A percentile compares a stretch with the other conserved stretches of the same genome.
These are phyloP conservation scores for Candida ulmi DNA, from an alignment of 805 yeast genomes.

Conservation along the genomic window DNA sequence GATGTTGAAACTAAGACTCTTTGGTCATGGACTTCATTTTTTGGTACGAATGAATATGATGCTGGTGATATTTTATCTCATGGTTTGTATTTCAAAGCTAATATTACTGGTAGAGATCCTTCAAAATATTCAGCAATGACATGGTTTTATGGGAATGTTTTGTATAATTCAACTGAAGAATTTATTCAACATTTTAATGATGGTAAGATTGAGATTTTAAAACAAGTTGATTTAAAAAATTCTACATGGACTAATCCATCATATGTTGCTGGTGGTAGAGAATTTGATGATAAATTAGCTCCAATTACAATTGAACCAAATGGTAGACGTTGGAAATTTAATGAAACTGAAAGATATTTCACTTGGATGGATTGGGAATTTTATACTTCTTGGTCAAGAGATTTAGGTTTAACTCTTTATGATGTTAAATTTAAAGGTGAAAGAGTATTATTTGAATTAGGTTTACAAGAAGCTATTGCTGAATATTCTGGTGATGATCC, in stretches of 20 bases:
- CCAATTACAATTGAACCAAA: constrained; percentile 22
- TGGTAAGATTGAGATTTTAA: constrained; percentile 14
- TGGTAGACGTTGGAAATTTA: constrained; percentile 24
- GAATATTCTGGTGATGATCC: constrained; percentile 28
- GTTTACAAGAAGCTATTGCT: constrained; percentile 26
- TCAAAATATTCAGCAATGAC: constrained; percentile 8
- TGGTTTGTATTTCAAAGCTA: constrained; percentile 18
- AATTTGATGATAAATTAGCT: constrained; percentile 19
- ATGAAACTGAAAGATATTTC: constrained; percentile 23
- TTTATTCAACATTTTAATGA: constrained; percentile 19
- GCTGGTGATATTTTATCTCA: constrained; percentile 20
- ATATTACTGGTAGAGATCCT: constrained; percentile 20
- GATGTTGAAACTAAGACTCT: constrained; percentile 14
- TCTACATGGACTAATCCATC: constrained; percentile 8
- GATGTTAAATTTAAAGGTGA: constrained; percentile 26
- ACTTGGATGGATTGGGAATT: constrained; percentile 28
- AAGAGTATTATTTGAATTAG: constrained; percentile 23
- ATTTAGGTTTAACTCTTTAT: constrained; percentile 20
- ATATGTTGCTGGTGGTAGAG: constrained; percentile 16
- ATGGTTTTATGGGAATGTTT: constrained; percentile 20
- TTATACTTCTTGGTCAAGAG: constrained; percentile 22
- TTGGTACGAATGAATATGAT: constrained; percentile 14
- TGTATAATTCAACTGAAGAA: constrained; percentile 20
- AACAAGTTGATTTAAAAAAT: constrained; percentile 7
- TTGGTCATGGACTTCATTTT: constrained; percentile 16